Conservation (phyloP, 2,329 filamentous ascomycete species). For the Fusarium staphyleae region DNA sequence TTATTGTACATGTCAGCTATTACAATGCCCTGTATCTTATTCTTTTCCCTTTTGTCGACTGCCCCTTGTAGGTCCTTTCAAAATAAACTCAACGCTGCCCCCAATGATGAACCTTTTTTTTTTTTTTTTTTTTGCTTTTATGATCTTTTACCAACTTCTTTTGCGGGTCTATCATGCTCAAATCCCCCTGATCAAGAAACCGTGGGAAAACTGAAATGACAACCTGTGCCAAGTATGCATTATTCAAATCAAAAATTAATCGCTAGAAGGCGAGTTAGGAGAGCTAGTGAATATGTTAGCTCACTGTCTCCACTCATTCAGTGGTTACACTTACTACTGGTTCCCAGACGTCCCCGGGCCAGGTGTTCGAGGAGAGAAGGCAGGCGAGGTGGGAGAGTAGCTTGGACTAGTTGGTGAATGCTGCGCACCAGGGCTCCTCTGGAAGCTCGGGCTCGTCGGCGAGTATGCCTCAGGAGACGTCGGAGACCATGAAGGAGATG, state of each 20-base stretch:
- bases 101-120: slow-evolving; percentile 28
- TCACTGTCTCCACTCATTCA: background rate
- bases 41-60: slow-evolving; percentile 12
- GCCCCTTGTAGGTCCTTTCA: slow-evolving; percentile 11
- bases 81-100: slow-evolving; percentile 3
- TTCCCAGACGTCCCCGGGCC: slow-evolving; percentile 53
- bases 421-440: slow-evolving; percentile 60
- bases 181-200: slow-evolving; percentile 27
- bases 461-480: slow-evolving; percentile 72
- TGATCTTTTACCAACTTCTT: slow-evolving; percentile 29
- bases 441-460: slow-evolving; percentile 68
- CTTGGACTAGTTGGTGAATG: slow-evolving; percentile 72
- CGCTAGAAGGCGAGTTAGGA: slow-evolving; percentile 52
- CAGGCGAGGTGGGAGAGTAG: slow-evolving; percentile 70
- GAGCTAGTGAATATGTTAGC: slow-evolving; percentile 50
- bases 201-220: slow-evolving; percentile 40
- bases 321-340: slow-evolving; percentile 47
- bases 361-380: slow-evolving; percentile 56
- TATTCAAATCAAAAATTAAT: slow-evolving; percentile 47
- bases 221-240: slow-evolving; percentile 47
- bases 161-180: slow-evolving; percentile 43
- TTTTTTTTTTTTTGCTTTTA: slow-evolving; percentile 10
- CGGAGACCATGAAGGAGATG: slow-evolving; percentile 80
- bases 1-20: slow-evolving; percentile 42
- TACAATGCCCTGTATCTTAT: slow-evolving; percentile 31